Evolutionary conservation across 768 basidiomycete species (phyloP), one percentile per base, ranked within the genome.

Genomic region (Lepiota brunneoincarnata): DNA sequence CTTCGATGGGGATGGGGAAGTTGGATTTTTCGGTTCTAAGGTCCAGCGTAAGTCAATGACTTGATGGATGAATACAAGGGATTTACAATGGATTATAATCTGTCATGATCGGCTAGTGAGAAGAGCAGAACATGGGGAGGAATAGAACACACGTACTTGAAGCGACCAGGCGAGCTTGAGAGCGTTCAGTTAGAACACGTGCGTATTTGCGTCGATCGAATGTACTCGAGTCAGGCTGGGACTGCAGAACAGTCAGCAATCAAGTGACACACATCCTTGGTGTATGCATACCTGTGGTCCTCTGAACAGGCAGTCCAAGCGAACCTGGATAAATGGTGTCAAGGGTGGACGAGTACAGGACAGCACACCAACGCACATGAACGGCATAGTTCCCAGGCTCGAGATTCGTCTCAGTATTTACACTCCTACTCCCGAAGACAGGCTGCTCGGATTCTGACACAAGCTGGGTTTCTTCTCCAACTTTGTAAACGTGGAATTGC

Each of bases 401-500:
- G 3, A 75, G 64, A 11, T 72, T 59, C 18, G 69, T 45, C 54
- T 73, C 72, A n/a, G 69, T 46, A 37, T 67, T 69, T 6, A 72
- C 66, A 48, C 72, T 73, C 26, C 74, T 61, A 21, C 64, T 51
- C 20, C 63, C 70, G 10, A 66, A 57, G 11, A 65, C 56, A 1
- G 66, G 49, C 1, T 61, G 56, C 6, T 63, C 59, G 3, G 70
- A 67, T 54, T 70, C 63, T 4, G 66, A 67, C 20, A 65, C 55
- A 1, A 63, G 49, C 6, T 15, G 17, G 3, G 26, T 9, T 12
- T 68, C 63, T 7, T 60, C 62, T 0, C 73, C 76, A 51, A 72
- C 61, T 52, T 74, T 76, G 61, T 70, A 75, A 0, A 81, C 59
- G 14, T 68, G 64, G 52, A 81, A 80, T 38, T 81, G 78, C 26